Base-by-base conservation (phyloP, 1,284 basidiomycete species). In the Sporisorium graminicola region DNA sequence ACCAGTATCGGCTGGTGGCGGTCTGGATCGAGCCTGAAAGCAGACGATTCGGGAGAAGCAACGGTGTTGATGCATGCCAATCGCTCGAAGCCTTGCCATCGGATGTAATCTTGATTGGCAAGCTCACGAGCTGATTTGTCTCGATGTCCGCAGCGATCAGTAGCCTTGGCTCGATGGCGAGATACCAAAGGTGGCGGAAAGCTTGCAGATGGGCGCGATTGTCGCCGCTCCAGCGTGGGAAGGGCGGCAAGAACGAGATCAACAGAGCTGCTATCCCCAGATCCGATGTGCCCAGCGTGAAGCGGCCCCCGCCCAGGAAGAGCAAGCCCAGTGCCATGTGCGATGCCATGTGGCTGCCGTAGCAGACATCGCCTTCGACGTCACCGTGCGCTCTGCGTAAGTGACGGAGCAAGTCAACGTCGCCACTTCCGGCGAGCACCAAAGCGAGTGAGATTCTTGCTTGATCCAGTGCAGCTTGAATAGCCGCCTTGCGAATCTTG, bases 401-500 rank as follows among this genome's bases (percentile, higher is more conserved):
- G n/a, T 94, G 90, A 31, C 94, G 91, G 27, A 99, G 88, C 70
- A 94, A 92, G 56, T 92, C 92, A 49, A 98, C 90, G 85, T 99
- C 94, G 13, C 97, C 97, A 0, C 94, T 97, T 3, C 97, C 97
- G 0, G 95, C 93, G 92, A 98, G 94, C 55, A 98, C 92, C 88
- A 96, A 92, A 75, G 92, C 91, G 29, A 97, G 87, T 4, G 94
- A 89, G 42, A 98, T 88, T 0, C 93, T 92, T 65, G 97, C 92
- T 29, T 95, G 88, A 82, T 94, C 95, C 49, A 97, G 88, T 2
- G 93, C 93, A 79, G 95, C 93, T 20, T 94, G 90, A n/a, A 95
- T 90, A 1, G 94, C 93, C 91, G 85, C 96, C 92, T 70, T 71
- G 1, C 74, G 74, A 52, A 85, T 78, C 63, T 72, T 70, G 40